Evolutionary conservation across 768 basidiomycete genomes (phyloP).

Genomic region (Nidularia pulvinata): DNA sequence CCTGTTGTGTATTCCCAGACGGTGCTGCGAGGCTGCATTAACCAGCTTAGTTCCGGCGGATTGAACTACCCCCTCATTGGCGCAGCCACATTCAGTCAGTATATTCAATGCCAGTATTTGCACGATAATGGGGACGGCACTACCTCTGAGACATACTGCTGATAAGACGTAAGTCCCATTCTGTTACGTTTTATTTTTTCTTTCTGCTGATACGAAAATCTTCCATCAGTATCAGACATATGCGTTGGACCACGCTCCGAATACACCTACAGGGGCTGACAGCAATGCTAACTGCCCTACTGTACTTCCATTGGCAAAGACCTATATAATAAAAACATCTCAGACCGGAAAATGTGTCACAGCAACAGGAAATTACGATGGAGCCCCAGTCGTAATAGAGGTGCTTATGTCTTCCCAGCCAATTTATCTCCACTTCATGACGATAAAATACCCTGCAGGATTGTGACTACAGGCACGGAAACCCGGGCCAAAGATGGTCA

Average conservation of each 20-base stretch:
- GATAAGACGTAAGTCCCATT: conserved; percentile 7
- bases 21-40: background rate
- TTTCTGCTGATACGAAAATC: background rate
- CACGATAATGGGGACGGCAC: conserved; percentile 2
- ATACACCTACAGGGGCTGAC: conserved; percentile 9
- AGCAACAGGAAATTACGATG: conserved; percentile 19
- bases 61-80: conserved; percentile 1
- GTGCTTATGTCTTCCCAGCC: conserved; percentile 11
- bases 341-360: conserved; percentile 18
- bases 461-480: conserved; percentile 9
- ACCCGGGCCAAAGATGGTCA: conserved; percentile 15
- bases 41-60: conserved; percentile 1
- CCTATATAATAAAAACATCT: conserved; percentile 6
- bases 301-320: conserved; percentile 4
- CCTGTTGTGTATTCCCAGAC: too few species aligned
- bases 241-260: conserved; percentile 9
- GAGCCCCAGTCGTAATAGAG: conserved; percentile 18
- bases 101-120: conserved; percentile 8
- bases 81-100: conserved; percentile 7
- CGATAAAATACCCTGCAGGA: background rate
- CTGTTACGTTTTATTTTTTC: background rate
- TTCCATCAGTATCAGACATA: conserved; percentile 6
- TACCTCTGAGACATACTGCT: conserved; percentile 6
- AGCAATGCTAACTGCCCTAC: conserved; percentile 6
- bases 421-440: background rate